These are phyloP conservation scores for Hortaea werneckii DNA, from an alignment of 2,329 filamentous ascomycete genomes.

Conservation along the genomic window DNA sequence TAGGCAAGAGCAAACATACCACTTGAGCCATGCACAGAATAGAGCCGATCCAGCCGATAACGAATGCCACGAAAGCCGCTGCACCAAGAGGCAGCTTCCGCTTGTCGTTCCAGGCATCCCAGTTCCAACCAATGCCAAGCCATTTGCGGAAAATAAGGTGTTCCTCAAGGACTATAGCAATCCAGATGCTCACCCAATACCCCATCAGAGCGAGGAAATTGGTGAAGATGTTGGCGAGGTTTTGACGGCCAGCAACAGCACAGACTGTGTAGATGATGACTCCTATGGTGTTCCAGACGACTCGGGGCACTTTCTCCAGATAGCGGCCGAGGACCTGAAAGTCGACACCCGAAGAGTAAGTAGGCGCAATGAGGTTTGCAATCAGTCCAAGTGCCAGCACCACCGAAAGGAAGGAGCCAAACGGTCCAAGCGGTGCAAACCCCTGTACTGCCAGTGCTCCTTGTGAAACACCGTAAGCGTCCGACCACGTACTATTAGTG, in stretches of 20 bases:
- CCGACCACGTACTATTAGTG: conserved; percentile 43
- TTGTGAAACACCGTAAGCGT: conserved; percentile 48
- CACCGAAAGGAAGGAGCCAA: conserved; percentile 58
- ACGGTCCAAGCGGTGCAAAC: conserved; percentile 48
- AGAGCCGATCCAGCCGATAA: conserved; percentile 55
- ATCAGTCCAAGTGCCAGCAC: conserved; percentile 54
- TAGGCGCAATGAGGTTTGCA: conserved; percentile 55
- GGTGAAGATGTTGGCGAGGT: conserved; percentile 55
- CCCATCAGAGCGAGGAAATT: conserved; percentile 63
- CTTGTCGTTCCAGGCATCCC: conserved; percentile 51
- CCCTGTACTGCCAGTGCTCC: conserved; percentile 56
- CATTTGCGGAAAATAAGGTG: conserved; percentile 50
- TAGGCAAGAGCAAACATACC: not conserved
- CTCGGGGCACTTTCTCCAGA: conserved; percentile 49
- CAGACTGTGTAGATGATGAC: conserved; percentile 55
- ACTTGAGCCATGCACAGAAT: conserved; percentile 60
- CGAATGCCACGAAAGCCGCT: conserved; percentile 51
- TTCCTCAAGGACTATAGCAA: conserved; percentile 53
- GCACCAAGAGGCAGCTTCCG: conserved; percentile 51
- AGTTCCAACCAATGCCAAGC: conserved; percentile 43
- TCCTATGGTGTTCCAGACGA: conserved; percentile 54
- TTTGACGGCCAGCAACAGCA: conserved; percentile 50
- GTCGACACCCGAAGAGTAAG: conserved; percentile 56
- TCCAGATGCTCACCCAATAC: conserved; percentile 59
- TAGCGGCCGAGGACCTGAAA: conserved; percentile 56